Conservation (phyloP, 495 filamentous ascomycete species). For the Neurospora sp. region DNA sequence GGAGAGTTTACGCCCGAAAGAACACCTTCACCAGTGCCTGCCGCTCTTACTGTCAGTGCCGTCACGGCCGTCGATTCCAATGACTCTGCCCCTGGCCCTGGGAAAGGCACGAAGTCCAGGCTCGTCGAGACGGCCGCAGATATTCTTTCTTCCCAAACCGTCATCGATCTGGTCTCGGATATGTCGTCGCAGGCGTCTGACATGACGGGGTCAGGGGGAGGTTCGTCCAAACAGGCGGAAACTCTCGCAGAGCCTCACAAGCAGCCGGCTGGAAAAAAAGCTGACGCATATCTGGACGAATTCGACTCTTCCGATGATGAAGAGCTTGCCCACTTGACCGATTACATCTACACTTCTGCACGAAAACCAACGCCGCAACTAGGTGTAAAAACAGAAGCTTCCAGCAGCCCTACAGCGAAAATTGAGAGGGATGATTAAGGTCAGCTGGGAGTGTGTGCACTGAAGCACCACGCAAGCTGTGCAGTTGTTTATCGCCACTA, state of each 20-base stretch:
- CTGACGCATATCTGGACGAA: background rate
- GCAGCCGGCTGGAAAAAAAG: background rate
- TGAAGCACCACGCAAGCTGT: background rate
- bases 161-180: background rate
- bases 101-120: background rate
- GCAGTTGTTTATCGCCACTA: too few relatives aligned
- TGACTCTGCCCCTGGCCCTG: background rate
- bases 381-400: background rate
- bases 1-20: background rate
- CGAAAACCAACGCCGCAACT: background rate
- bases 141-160: background rate
- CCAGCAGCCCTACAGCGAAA: background rate
- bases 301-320: background rate
- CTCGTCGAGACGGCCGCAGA: background rate
- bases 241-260: background rate
- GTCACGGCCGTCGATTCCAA: background rate
- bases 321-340: background rate
- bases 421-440: background rate
- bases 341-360: background rate
- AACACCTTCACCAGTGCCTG: background rate
- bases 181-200: background rate
- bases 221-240: background rate
- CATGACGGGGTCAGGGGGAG: background rate
- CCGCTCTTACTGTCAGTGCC: background rate
- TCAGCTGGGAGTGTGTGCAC: background rate